phyloP scores from a whole-genome alignment of 257 asterid genomes.

The Rauvolfia tetraphylla region DNA sequence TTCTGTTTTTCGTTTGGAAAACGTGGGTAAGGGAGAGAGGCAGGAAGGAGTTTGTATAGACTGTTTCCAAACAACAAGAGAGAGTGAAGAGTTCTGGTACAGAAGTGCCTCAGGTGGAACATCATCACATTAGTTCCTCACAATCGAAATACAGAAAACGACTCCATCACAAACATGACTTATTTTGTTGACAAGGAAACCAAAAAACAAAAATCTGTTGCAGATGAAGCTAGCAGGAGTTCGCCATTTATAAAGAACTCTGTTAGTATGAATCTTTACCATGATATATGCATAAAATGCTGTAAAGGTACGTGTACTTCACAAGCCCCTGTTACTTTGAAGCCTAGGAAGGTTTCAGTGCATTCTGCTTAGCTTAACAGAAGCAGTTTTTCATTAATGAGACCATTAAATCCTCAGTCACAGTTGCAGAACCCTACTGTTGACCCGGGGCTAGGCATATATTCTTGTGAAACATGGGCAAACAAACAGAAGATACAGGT shows the following conservation, averaged over 20 bases:
- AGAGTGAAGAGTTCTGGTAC: not conserved
- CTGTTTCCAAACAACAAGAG: not conserved
- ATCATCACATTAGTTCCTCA: not conserved
- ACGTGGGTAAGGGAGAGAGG: not conserved
- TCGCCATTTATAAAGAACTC: not conserved
- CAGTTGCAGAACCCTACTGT: not conserved
- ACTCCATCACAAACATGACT: not conserved
- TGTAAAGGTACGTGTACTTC: not conserved
- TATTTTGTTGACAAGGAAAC: slow-evolving; percentile 2
- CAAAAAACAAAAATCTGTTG: not conserved
- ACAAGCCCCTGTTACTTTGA: not conserved
- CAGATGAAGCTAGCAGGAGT: not conserved
- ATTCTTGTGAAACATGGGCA: not conserved
- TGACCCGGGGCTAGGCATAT: not conserved
- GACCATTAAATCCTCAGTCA: not conserved
- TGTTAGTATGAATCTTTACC: not conserved
- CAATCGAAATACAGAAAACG: not conserved
- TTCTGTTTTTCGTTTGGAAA: not conserved
- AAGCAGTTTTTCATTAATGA: not conserved
- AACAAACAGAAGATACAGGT: not conserved
- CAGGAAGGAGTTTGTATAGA: not conserved
- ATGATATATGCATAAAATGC: not conserved
- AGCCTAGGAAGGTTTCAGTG: not conserved
- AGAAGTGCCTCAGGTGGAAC: not conserved
- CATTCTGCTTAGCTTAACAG: not conserved